Evolutionary conservation across 139 green algal genomes (phyloP), one percentile per base, ranked within the genome.

Genomic region (Protoeuglena noctilucae): DNA sequence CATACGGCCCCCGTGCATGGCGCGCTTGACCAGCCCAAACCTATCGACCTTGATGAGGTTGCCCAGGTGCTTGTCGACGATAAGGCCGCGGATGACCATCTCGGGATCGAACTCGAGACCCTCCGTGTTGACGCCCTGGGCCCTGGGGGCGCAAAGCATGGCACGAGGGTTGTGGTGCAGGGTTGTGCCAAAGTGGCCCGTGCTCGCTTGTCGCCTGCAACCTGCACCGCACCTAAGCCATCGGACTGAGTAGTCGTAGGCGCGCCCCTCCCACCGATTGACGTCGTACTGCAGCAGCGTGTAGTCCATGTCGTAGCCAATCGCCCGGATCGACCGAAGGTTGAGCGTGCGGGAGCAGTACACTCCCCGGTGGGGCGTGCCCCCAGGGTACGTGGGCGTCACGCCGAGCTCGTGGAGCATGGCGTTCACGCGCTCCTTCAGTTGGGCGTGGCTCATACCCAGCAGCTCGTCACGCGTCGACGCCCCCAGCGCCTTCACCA

Each of bases 271-370:
- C 88, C 88, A 96, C 0, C 70, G 75, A 24, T 93, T 75, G 16
- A 96, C 88, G 53, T 96, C 74, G 56, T 95, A 95, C 60, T 96
- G 80, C 18, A 96, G 78, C 1, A 94, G 67, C 12, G 87, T 95
- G 66, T 96, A 95, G 64, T 95, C 86, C 71, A 82, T 78, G 54
- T 83, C 75, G 52, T 77, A 77, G 21, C 84, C 84, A 25, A 94
- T 90, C 17, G 76, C 78, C 56, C 84, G 78, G 60, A 95, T 94
- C 49, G 74, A 82, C 1, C 88, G 70, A 53, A 96, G 63, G 65
- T 96, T 96, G 27, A 96, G 71, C 0, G 87, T 96, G 23, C 87
- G 54, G 62, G 63, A 88, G 76, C 88, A 96, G 74, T 85, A 96
- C 24, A 95, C 86, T 23, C 74, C 87, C 4, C 87, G 63, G 56